These are phyloP conservation scores for Eucalyptus tenuipes DNA, from an alignment of 345 rosid species.

Conservation along the genomic window DNA sequence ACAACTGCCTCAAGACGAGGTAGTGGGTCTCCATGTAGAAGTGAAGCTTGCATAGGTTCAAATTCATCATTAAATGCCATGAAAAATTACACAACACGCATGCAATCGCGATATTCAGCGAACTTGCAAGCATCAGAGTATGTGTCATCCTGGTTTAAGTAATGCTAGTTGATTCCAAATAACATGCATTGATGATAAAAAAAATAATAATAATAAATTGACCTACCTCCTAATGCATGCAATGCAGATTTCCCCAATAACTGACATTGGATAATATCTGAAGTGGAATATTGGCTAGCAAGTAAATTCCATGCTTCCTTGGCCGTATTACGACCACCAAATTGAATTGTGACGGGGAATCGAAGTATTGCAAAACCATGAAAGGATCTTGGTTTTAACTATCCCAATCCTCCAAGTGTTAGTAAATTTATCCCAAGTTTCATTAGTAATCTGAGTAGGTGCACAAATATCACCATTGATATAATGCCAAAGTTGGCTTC, in stretches of 20 bases:
- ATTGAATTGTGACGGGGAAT: background rate
- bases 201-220: background rate
- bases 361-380: background rate
- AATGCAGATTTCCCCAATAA: background rate
- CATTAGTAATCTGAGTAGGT: background rate
- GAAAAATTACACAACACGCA: background rate
- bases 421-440: background rate
- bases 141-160: background rate
- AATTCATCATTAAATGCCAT: background rate
- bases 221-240: background rate
- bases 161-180: background rate
- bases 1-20: background rate
- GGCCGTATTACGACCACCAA: background rate
- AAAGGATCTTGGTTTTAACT: background rate
- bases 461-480: background rate
- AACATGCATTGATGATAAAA: background rate
- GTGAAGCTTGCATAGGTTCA: background rate
- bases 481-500: background rate
- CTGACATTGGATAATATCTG: background rate
- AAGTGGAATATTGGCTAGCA: background rate
- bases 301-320: background rate
- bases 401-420: background rate
- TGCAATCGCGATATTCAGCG: background rate
- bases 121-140: background rate
- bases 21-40: background rate